phyloP scores from a whole-genome alignment of 2,329 filamentous ascomycete species.

The Penicillium sp. region DNA sequence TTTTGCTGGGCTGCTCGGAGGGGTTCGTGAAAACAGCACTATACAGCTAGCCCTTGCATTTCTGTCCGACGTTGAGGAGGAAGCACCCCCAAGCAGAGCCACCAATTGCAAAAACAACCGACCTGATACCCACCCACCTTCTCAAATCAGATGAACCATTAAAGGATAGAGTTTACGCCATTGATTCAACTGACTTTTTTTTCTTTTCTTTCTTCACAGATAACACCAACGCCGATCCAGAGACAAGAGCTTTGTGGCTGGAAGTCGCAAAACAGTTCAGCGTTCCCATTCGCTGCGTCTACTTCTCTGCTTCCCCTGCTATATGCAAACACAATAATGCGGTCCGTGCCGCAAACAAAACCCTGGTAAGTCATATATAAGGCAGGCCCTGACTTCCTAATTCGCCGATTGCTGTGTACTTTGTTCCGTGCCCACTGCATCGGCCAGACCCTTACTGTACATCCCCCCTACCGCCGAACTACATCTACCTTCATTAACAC shows the following conservation, averaged over 20 bases:
- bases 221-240: slow-evolving; percentile 89
- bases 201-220: slow-evolving; percentile 57
- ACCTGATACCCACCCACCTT: neutral
- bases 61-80: slow-evolving; percentile 21
- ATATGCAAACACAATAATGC: slow-evolving; percentile 86
- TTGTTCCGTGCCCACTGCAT: neutral
- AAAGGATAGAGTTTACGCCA: neutral
- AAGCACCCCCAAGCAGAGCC: neutral
- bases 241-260: slow-evolving; percentile 79
- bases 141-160: neutral
- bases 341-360: slow-evolving; percentile 70
- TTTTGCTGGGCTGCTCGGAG: neutral
- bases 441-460: neutral
- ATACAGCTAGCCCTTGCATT: slow-evolving; percentile 23
- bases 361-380: slow-evolving; percentile 36
- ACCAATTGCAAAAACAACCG: slow-evolving; percentile 8
- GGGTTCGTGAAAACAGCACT: slow-evolving; percentile 5
- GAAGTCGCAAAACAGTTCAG: slow-evolving; percentile 71
- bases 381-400: neutral
- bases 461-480: neutral
- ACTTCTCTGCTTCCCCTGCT: slow-evolving; percentile 74
- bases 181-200: neutral
- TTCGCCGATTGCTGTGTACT: neutral
- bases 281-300: slow-evolving; percentile 81
- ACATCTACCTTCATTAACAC: slow-evolving; percentile 8